These are phyloP conservation scores for Eutreptiella sp. DNA, from an alignment of 208 protist species.

Conservation along the genomic window DNA sequence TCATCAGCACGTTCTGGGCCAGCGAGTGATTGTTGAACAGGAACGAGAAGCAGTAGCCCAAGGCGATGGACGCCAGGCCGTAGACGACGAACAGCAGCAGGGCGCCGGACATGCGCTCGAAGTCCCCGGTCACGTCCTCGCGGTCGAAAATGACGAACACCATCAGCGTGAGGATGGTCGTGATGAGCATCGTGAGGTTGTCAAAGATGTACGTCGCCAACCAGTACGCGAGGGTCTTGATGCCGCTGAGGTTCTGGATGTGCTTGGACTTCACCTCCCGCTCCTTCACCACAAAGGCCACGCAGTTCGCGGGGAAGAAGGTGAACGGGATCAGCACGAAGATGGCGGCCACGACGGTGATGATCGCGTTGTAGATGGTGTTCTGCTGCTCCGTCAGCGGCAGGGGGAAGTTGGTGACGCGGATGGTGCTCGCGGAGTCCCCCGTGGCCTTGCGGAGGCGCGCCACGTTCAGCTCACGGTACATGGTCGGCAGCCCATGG, in stretches of 20 bases:
- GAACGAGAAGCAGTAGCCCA: constrained; percentile 28
- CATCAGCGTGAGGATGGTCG: constrained; percentile 3
- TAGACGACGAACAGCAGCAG: constrained; percentile 25
- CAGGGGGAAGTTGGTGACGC: constrained; percentile 4
- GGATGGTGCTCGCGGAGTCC: no score
- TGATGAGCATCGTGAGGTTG: constrained; percentile 18
- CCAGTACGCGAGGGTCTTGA: constrained; percentile 26
- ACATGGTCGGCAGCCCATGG: no score
- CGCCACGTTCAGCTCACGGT: no score
- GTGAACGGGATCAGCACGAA: constrained; percentile 34
- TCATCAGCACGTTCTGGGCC: constrained; percentile 28
- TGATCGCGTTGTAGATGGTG: not conserved
- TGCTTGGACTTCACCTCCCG: constrained; percentile 18
- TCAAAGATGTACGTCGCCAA: constrained; percentile 34
- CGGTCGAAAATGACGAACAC: constrained; percentile 8
- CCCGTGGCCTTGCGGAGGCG: no score
- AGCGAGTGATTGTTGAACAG: constrained; percentile 20
- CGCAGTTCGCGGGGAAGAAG: constrained; percentile 30
- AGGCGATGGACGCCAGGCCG: constrained; percentile 16
- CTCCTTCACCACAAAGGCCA: constrained; percentile 26
- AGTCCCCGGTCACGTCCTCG: not conserved
- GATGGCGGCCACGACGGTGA: constrained; percentile 15
- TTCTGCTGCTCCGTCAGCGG: not conserved
- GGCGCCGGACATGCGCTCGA: constrained; percentile 5
- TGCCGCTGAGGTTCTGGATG: constrained; percentile 20